phyloP scores from a whole-genome alignment of 768 basidiomycete genomes.

The Lentinula raphanica region DNA sequence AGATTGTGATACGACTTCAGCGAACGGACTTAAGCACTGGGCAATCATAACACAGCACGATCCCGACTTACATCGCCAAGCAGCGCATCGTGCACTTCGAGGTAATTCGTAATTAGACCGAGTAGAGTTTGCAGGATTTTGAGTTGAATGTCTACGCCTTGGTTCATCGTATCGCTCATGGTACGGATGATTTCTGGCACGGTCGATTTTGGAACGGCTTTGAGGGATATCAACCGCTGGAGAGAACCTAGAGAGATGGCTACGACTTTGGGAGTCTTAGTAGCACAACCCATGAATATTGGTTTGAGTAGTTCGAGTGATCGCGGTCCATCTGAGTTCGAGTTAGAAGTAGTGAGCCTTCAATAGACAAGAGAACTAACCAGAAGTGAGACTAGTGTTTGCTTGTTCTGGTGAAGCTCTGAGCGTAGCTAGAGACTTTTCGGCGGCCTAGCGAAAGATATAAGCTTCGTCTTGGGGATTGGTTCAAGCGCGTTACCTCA shows the following conservation, averaged over 20 bases:
- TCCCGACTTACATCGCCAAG: slow-evolving; percentile 70
- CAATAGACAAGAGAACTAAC: slow-evolving; percentile 30
- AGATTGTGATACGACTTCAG: not conserved
- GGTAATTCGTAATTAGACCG: slow-evolving; percentile 83
- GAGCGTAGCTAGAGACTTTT: slow-evolving; percentile 79
- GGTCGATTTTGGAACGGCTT: slow-evolving; percentile 75
- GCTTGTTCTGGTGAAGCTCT: slow-evolving; percentile 81
- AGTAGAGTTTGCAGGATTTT: slow-evolving; percentile 90
- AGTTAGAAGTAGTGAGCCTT: not conserved
- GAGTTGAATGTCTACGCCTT: slow-evolving; percentile 96
- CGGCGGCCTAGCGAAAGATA: slow-evolving; percentile 57
- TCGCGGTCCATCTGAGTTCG: slow-evolving; percentile 60
- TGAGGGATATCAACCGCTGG: slow-evolving; percentile 83
- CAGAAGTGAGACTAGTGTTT: slow-evolving; percentile 62
- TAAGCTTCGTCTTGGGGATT: not conserved
- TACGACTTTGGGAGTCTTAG: slow-evolving; percentile 90
- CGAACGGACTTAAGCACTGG: not conserved
- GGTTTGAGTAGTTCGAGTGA: slow-evolving; percentile 79
- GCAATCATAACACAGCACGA: not conserved
- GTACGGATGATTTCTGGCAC: slow-evolving; percentile 78
- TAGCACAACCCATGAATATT: slow-evolving; percentile 90
- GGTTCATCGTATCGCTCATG: slow-evolving; percentile 82
- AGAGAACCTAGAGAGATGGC: slow-evolving; percentile 88
- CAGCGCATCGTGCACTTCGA: slow-evolving; percentile 67
- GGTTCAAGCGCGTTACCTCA: slow-evolving; percentile 51